Percentiles rank a stretch among this genome's conserved stretches.
Conservation (phyloP, 2,329 filamentous ascomycete species). For the Phoma sp. region DNA sequence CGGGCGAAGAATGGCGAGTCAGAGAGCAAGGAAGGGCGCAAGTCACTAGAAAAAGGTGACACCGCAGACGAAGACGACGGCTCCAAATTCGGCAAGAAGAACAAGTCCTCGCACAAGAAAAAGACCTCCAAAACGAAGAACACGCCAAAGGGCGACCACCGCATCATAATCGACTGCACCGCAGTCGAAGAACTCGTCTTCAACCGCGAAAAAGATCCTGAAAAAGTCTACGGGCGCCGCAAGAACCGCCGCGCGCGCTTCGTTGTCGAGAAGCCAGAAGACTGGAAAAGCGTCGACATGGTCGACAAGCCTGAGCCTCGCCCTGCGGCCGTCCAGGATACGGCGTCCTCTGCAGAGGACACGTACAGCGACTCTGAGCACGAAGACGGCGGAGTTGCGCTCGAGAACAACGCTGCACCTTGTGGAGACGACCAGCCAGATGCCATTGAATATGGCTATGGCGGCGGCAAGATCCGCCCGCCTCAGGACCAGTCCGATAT, state of each 20-base stretch:
- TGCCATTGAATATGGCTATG: constrained; percentile 32
- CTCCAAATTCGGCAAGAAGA: constrained; percentile 15
- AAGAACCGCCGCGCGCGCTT: constrained; percentile 54
- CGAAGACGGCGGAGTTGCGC: constrained; percentile 10
- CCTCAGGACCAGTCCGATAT: constrained; percentile 56
- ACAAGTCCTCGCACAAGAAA: constrained; percentile 31
- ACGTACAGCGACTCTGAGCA: constrained; percentile 23
- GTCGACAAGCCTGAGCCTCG: constrained; percentile 34
- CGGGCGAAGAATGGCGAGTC: background rate
- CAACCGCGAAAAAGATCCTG: constrained; percentile 52
- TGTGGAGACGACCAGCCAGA: constrained; percentile 3
- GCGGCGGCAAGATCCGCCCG: constrained; percentile 46
- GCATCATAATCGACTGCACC: constrained; percentile 58
- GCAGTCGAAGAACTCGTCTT: constrained; percentile 60
- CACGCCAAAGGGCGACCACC: constrained; percentile 56
- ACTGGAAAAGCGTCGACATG: constrained; percentile 56
- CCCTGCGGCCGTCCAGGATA: constrained; percentile 16
- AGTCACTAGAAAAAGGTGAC: background rate
- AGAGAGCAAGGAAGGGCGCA: background rate
- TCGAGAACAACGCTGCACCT: background rate
- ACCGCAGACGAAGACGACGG: constrained; percentile 1
- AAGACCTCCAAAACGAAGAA: constrained; percentile 28
- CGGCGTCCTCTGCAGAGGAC: constrained; percentile 6
- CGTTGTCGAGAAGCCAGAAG: constrained; percentile 46
- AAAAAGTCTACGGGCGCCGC: constrained; percentile 53